Base-by-base conservation (phyloP, 352 stramenopile species). In the Phytophthora citricola region DNA sequence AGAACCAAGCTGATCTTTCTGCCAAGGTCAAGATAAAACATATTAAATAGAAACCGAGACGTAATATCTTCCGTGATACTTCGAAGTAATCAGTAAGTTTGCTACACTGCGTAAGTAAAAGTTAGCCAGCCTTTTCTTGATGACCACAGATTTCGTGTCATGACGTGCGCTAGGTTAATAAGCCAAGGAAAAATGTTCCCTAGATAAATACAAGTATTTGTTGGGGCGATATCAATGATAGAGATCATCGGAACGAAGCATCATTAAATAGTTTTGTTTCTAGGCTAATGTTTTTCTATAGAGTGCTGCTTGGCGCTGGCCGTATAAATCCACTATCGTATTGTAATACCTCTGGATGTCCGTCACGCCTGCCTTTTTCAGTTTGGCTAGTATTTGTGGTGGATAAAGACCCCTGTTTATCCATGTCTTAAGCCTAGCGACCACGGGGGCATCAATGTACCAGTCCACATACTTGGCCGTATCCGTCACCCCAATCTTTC, bases 281-380 rank as follows among this genome's bases (percentile, higher is more conserved):
- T 58, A 58, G 36, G n/a, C 24, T 48, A 48, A 39, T 20, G 5
- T 36, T 27, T 17, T 36, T 27, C 51, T 47, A 58, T 27, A 52
- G 1, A 60, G 27, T 15, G 15, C 26, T 17, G 17, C 53, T 43
- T 60, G 53, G 39, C 14, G 32, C 20, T 60, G 50, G 5, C 40
- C 39, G n/a, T 39, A 60, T 41, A 60, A 15, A 17, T 2, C 2
- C 12, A 7, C n/a, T 49, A 7, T 26, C 12, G 10, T 22, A 4
- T 6, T 20, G n/a, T 22, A 10, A 27, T 60, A 60, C 29, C 14
- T 41, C 6, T 60, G 10, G 26, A 52, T 38, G 17, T 60, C 17
- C n/a, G 17, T 22, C 40, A 40, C 27, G 3, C 46, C 46, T 14
- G 12, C 5, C 27, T 24, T 8, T 40, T 41, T 22, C 24, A 53